Conservation (phyloP, 176 grass and related monocot species). For the Oryza brachyantha region DNA sequence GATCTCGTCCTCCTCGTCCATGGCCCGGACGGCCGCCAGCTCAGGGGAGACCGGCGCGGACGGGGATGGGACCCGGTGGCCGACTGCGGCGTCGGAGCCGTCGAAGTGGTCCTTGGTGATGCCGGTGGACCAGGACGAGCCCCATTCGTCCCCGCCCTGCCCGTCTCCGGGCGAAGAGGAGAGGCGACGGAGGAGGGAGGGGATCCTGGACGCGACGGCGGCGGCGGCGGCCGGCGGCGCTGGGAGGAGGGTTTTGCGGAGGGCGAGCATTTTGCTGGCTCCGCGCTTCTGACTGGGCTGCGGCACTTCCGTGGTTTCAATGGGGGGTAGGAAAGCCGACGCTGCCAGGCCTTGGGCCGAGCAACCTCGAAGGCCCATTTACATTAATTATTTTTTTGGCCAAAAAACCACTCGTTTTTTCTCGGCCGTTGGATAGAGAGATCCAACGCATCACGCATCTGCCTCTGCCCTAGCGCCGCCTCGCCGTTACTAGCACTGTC, state of each 20-base stretch:
- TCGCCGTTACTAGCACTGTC: not conserved
- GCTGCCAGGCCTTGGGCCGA: not conserved
- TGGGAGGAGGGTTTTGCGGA: conserved; percentile 64
- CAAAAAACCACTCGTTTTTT: not conserved
- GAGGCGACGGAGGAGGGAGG: conserved; percentile 40
- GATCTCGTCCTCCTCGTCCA: conserved; percentile 64
- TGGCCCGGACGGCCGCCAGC: conserved; percentile 41
- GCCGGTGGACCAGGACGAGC: conserved; percentile 80
- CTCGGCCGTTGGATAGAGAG: not conserved
- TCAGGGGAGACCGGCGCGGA: conserved; percentile 26
- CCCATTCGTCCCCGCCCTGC: conserved; percentile 57
- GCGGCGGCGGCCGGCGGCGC: conserved; percentile 30
- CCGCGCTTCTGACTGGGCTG: conserved; percentile 32
- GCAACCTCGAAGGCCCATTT: conserved; percentile 9
- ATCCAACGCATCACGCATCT: not conserved
- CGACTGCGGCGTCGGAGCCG: conserved; percentile 42
- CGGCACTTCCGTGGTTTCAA: conserved; percentile 26
- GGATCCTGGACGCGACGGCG: conserved; percentile 23
- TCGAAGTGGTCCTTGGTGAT: conserved; percentile 94
- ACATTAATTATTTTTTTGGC: not conserved
- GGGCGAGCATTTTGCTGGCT: conserved; percentile 46
- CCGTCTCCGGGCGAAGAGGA: conserved; percentile 21
- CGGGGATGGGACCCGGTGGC: conserved; percentile 11
- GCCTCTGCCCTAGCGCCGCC: not conserved
- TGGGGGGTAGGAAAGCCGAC: not conserved